Conservation (phyloP, 768 basidiomycete genomes). For the Asterophora parasitica region DNA sequence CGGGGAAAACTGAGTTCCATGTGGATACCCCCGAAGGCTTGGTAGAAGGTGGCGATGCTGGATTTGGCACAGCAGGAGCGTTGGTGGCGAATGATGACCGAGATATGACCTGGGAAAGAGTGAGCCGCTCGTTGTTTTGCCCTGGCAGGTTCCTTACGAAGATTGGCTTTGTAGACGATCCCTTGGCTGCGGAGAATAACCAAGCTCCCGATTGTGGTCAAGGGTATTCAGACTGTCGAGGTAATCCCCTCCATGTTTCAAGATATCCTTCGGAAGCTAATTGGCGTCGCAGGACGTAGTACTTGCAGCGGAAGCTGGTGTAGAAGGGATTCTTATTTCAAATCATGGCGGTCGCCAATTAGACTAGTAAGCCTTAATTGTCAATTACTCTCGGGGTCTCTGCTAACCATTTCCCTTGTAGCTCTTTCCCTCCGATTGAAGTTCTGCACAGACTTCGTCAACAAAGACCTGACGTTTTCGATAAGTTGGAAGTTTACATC, state of each 20-base stretch:
- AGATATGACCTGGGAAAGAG: constrained; percentile 77
- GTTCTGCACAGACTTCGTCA: constrained; percentile 69
- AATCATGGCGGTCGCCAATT: constrained; percentile 92
- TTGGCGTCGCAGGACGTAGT: constrained; percentile 65
- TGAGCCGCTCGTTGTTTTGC: constrained; percentile 13
- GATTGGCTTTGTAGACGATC: constrained; percentile 46
- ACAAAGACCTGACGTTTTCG: constrained; percentile 71
- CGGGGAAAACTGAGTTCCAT: constrained; percentile 23
- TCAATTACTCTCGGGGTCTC: background rate
- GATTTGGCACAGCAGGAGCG: constrained; percentile 63
- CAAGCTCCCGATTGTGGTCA: constrained; percentile 66
- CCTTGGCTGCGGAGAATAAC: constrained; percentile 73
- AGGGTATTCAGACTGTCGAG: constrained; percentile 77
- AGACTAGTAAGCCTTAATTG: constrained; percentile 53
- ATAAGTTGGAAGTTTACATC: constrained; percentile 80
- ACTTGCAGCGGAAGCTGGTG: constrained; percentile 76
- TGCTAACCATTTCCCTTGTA: constrained; percentile 27
- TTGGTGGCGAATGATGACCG: constrained; percentile 62
- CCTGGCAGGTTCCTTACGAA: background rate
- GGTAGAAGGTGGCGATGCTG: constrained; percentile 29
- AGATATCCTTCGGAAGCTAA: constrained; percentile 5
- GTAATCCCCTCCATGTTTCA: constrained; percentile 27
- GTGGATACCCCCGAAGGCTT: constrained; percentile 30
- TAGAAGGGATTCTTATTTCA: constrained; percentile 83
- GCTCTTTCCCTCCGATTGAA: constrained; percentile 74